A percentile compares a stretch with the other conserved stretches of the same genome.
These are phyloP conservation scores for Alloascoidea africana DNA, from an alignment of 805 yeast genomes.

Conservation along the genomic window DNA sequence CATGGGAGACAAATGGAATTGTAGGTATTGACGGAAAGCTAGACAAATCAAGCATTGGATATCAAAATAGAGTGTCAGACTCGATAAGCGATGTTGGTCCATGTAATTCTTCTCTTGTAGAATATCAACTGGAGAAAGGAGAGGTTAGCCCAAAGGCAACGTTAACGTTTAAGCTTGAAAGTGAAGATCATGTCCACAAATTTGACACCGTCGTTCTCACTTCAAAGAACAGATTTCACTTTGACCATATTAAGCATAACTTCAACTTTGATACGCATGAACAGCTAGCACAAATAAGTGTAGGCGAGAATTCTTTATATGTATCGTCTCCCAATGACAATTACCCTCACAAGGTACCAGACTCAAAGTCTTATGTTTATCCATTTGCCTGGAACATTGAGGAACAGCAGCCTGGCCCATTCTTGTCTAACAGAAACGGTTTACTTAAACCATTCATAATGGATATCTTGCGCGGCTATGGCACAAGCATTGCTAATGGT, in stretches of 20 bases:
- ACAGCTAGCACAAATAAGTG: background rate
- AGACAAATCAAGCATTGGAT: background rate
- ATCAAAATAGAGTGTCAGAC: background rate
- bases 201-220: background rate
- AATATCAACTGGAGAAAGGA: background rate
- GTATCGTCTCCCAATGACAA: background rate
- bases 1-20: slow-evolving; percentile 14
- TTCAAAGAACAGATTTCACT: background rate
- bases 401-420: too few relatives aligned
- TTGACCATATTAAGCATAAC: too few relatives aligned
- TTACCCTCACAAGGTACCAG: background rate
- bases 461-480: background rate
- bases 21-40: slow-evolving; percentile 9
- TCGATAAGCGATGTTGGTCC: too few relatives aligned
- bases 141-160: background rate
- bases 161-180: background rate
- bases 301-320: too few relatives aligned
- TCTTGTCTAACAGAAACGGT: too few relatives aligned
- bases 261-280: background rate
- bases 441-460: background rate
- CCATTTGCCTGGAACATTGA: background rate
- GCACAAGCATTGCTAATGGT: background rate
- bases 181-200: too few relatives aligned
- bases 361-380: background rate
- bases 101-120: background rate